Evolutionary conservation across 2,329 filamentous ascomycete genomes (phyloP), one percentile per base, ranked within the genome.

Genomic region (Alternaria panax): DNA sequence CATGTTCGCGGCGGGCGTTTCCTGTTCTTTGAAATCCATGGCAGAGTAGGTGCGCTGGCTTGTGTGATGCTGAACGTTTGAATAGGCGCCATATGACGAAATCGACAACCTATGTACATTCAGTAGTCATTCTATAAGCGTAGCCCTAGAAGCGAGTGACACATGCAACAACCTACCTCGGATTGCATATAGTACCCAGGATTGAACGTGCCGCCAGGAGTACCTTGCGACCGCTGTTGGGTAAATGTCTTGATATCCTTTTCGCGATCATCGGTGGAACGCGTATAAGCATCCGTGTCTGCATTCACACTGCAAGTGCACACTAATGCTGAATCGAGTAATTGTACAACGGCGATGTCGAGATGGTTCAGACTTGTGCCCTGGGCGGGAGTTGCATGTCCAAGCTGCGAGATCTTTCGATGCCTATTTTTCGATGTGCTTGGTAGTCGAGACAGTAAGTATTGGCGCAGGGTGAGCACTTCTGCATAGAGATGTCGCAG

Each of bases 1-100:
- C 71, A 36, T 73, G 68, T 36, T 65, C 62, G 22, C 68, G 71
- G 32, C 68, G 65, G 52, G 60, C 24, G 46, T 65, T 68, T 41
- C 76, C 73, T 3, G 78, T 76, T 66, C 84, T 86, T 68, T 90
- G 87, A 69, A 89, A 96, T 24, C 94, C 94, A 81, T 96, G 90
- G 67, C 92, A 93, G 5, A 99, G 85, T 5, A 97, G 71, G 78
- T 97, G 92, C 51, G 86, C 85, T 2, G 90, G 89, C 70, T 85
- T 86, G 50, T 81, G 76, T 59, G 78, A 79, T 27, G 76, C 70
- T 30, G 82, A 80, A 66, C 85, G 84, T 12, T 85, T 86, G 76
- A 96, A 97, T 2, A 97, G 81, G 9, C 86, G 83, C 87, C 90
- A 93, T 41, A 97, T 87, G 16, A 80, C 79, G 60, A 81, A 83